Percentiles rank a stretch among this genome's conserved stretches.
These are phyloP conservation scores for Penicillium oxalicum DNA, from an alignment of 2,329 filamentous ascomycete genomes.

Conservation along the genomic window DNA sequence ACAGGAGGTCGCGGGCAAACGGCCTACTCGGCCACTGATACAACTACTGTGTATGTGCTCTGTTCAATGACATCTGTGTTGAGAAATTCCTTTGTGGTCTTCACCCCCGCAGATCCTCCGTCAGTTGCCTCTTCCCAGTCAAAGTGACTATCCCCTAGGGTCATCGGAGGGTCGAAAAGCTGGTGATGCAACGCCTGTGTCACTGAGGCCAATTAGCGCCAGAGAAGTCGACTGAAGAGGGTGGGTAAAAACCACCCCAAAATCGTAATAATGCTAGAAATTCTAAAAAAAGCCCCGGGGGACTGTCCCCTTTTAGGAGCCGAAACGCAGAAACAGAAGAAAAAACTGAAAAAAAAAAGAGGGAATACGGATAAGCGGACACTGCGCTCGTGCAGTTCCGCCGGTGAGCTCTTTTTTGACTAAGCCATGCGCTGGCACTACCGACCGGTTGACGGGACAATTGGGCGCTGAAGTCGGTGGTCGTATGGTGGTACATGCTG, in stretches of 20 bases:
- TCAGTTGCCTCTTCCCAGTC: background rate
- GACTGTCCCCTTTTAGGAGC: too few species aligned
- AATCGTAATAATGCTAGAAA: too few species aligned
- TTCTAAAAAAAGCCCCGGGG: too few species aligned
- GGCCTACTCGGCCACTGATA: too few species aligned
- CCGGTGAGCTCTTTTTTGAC: too few species aligned
- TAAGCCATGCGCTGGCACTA: background rate
- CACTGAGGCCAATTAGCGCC: constrained; percentile 9
- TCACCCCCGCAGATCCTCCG: background rate
- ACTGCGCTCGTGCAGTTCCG: background rate
- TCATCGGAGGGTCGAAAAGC: background rate
- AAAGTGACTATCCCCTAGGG: background rate
- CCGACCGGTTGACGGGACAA: too few species aligned
- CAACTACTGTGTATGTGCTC: too few species aligned
- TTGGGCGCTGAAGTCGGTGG: background rate
- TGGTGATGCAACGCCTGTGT: constrained; percentile 22
- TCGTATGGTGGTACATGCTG: too few species aligned
- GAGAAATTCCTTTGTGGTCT: background rate
- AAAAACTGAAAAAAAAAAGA: background rate
- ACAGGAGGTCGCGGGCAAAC: background rate
- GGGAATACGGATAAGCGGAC: too few species aligned
- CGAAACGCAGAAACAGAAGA: constrained; percentile 2
- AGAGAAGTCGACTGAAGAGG: constrained; percentile 10
- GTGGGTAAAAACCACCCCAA: constrained; percentile 9
- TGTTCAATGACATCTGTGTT: too few species aligned